These are phyloP conservation scores for Russula virescens DNA, from an alignment of 768 basidiomycete species.

Conservation along the genomic window DNA sequence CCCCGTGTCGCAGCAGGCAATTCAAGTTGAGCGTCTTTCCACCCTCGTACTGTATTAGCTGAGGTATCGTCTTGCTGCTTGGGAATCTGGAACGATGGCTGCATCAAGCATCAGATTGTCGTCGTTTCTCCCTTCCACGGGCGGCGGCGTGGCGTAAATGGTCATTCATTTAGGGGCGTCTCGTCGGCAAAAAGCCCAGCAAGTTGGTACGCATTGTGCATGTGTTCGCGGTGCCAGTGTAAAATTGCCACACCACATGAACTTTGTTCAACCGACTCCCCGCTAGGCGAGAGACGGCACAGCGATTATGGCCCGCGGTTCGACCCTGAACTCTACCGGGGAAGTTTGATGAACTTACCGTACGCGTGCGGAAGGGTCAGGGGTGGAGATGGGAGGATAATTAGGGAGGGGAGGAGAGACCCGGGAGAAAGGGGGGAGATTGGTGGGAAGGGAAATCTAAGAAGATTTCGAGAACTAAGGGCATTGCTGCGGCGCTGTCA, in stretches of 20 bases:
- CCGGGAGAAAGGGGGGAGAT: background rate
- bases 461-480: slow-evolving; percentile 2
- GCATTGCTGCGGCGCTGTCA: background rate
- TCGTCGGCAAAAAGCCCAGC: too few species aligned
- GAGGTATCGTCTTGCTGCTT: background rate
- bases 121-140: background rate
- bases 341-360: background rate
- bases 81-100: too few species aligned
- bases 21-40: background rate
- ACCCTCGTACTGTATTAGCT: background rate
- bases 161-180: too few species aligned
- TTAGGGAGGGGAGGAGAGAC: too few species aligned
- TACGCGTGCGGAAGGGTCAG: too few species aligned
- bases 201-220: too few species aligned
- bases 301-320: background rate
- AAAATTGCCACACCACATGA: too few species aligned
- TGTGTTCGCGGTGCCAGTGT: too few species aligned
- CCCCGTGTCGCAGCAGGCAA: too few species aligned
- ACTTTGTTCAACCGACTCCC: too few species aligned
- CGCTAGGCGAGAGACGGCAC: background rate
- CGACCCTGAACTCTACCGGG: background rate
- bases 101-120: background rate
- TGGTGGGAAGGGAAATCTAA: background rate
- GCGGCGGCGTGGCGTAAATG: background rate
- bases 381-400: too few species aligned